phyloP scores from a whole-genome alignment of 139 green algal species.

The Desmodesmus armatus region DNA sequence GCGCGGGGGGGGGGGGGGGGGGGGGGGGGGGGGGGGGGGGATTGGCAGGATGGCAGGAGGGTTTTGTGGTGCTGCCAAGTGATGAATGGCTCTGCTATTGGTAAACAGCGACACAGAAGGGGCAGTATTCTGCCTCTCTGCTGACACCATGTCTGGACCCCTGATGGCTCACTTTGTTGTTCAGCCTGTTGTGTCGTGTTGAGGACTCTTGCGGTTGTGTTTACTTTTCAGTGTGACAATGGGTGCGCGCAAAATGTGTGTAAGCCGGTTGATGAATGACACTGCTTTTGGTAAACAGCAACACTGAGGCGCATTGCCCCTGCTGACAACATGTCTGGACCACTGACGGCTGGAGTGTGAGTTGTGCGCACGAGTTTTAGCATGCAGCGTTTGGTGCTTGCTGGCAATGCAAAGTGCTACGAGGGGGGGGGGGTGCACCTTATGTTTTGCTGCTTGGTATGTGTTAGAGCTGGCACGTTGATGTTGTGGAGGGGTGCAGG shows the following conservation, averaged over 20 bases:
- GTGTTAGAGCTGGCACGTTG: not conserved
- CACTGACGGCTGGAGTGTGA: conserved; percentile 11
- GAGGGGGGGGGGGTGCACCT: no score
- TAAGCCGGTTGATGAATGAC: conserved; percentile 14
- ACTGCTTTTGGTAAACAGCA: conserved; percentile 31
- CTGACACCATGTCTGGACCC: conserved; percentile 27
- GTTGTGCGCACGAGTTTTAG: not conserved
- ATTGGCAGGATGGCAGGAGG: no score
- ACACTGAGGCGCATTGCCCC: not conserved
- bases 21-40: no score
- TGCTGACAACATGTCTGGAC: conserved; percentile 47
- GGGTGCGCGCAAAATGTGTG: not conserved
- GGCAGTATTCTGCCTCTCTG: no score
- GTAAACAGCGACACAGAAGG: not conserved
- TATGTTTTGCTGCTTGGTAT: not conserved
- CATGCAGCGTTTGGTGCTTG: not conserved
- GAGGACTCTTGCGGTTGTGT: not conserved
- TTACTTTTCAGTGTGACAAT: not conserved
- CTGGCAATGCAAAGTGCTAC: not conserved
- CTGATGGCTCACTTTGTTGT: no score
- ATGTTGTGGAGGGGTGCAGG: no score
- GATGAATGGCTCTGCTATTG: conserved; percentile 22
- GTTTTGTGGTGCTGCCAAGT: not conserved
- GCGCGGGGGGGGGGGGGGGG: no score
- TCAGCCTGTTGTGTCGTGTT: not conserved